A percentile compares a stretch with the other conserved stretches of the same genome.
These are phyloP conservation scores for Psidium guajava DNA, from an alignment of 345 rosid species.

Conservation along the genomic window DNA sequence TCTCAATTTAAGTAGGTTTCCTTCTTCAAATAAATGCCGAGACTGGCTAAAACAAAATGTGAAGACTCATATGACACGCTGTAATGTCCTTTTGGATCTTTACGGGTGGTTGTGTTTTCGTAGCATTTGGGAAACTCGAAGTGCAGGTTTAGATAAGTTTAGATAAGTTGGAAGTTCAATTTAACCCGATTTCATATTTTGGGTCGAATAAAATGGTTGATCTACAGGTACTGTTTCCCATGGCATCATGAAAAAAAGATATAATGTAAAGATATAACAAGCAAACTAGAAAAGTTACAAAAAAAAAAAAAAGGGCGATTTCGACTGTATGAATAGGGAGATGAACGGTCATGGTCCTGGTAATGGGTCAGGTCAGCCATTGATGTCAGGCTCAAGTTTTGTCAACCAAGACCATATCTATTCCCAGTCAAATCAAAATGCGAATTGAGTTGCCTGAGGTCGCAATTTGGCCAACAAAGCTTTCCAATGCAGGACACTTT, in stretches of 20 bases:
- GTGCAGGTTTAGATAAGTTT: background rate
- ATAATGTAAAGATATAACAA: background rate
- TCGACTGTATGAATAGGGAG: too few species aligned
- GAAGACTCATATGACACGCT: background rate
- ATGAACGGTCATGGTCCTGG: background rate
- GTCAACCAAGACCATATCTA: too few species aligned
- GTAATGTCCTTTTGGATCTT: background rate
- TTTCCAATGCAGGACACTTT: background rate
- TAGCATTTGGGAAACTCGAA: background rate
- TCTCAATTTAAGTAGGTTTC: background rate
- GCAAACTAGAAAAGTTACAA: too few species aligned
- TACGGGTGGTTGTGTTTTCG: background rate
- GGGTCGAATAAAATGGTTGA: background rate
- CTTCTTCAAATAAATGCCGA: background rate
- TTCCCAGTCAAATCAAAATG: background rate
- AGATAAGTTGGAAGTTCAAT: background rate
- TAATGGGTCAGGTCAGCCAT: background rate
- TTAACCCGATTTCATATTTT: background rate
- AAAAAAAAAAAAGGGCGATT: too few species aligned
- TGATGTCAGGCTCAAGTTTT: background rate
- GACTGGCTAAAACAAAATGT: fast-evolving
- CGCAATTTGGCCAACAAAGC: background rate
- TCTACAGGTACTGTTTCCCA: background rate
- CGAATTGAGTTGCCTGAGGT: background rate
- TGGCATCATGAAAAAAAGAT: fast-evolving